Percentiles rank a stretch among this genome's conserved stretches.
Conservation (phyloP, 352 stramenopile species). For the Hyaloperonospora brassicae region DNA sequence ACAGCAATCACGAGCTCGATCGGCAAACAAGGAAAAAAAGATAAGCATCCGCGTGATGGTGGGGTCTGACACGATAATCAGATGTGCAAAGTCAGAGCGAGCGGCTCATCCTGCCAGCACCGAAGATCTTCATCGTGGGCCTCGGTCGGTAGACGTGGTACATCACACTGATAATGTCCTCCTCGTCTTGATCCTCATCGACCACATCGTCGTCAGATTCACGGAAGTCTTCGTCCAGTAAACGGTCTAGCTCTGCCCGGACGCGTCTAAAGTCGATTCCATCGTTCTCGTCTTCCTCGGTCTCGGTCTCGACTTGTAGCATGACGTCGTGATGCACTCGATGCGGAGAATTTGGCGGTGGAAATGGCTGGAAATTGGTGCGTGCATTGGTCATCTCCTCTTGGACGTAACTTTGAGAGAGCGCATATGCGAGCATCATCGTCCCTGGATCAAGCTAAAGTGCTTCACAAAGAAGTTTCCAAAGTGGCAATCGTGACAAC, state of each 20-base stretch:
- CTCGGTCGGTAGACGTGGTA: not conserved
- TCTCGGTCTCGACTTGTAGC: constrained; percentile 2
- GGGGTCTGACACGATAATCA: not conserved
- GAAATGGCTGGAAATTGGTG: not conserved
- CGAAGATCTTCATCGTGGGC: constrained; percentile 1
- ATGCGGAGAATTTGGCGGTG: constrained; percentile 2
- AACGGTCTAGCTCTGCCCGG: constrained; percentile 16
- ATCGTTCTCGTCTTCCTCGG: constrained; percentile 11
- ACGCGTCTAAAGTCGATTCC: constrained; percentile 22
- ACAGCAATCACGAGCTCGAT: not conserved
- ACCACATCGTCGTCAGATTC: constrained; percentile 6
- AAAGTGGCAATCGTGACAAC: constrained; percentile 4
- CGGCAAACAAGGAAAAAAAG: constrained; percentile 1
- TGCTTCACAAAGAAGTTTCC: constrained; percentile 9
- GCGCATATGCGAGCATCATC: constrained; percentile 18
- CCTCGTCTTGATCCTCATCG: constrained; percentile 1
- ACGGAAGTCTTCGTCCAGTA: constrained; percentile 20
- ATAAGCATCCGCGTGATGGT: constrained; percentile 4
- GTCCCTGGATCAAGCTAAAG: not conserved
- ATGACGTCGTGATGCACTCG: constrained; percentile 2
- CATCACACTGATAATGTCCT: constrained; percentile 8
- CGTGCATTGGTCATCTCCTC: constrained; percentile 1
- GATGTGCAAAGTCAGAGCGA: constrained; percentile 5
- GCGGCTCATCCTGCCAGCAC: constrained; percentile 5
- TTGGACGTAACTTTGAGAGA: constrained; percentile 6